Conservation (phyloP, 2,329 filamentous ascomycete genomes). For the Geosmithia putterillii region DNA sequence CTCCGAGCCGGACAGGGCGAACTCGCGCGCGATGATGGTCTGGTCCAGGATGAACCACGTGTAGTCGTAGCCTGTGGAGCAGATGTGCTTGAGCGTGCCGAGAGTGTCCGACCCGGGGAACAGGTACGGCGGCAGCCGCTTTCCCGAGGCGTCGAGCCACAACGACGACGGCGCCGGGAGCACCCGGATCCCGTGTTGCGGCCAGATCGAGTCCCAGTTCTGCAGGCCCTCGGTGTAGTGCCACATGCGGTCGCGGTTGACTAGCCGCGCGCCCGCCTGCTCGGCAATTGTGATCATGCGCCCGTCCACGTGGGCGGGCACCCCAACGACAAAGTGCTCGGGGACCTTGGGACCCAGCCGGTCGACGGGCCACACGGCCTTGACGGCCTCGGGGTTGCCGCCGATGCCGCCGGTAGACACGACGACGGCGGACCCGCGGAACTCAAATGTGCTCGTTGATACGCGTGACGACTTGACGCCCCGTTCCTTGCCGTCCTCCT, state of each 20-base stretch:
- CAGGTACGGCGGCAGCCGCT: constrained; percentile 41
- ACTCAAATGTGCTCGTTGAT: constrained; percentile 37
- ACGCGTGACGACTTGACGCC: constrained; percentile 38
- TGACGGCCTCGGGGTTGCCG: constrained; percentile 48
- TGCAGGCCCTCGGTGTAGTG: constrained; percentile 51
- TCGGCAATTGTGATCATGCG: constrained; percentile 48
- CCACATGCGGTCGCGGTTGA: constrained; percentile 55
- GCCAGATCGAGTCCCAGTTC: constrained; percentile 54
- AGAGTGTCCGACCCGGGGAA: constrained; percentile 47
- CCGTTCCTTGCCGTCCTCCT: constrained; percentile 33
- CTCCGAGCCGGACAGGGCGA: constrained; percentile 49
- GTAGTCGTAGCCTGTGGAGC: constrained; percentile 48
- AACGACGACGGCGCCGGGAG: constrained; percentile 48
- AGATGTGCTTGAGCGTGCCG: constrained; percentile 45
- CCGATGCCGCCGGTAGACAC: constrained; percentile 48
- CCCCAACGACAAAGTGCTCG: constrained; percentile 43
- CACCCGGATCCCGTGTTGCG: constrained; percentile 45
- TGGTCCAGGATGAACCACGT: constrained; percentile 50
- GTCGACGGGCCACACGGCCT: constrained; percentile 43
- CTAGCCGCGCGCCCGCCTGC: constrained; percentile 35
- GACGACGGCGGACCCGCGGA: constrained; percentile 38
- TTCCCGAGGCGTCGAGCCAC: constrained; percentile 49
- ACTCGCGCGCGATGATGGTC: constrained; percentile 47
- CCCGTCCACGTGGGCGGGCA: constrained; percentile 52
- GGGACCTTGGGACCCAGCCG: constrained; percentile 44